Evolutionary conservation across 1,139 yeast species (phyloP).

Genomic region (Pichia sp.): DNA sequence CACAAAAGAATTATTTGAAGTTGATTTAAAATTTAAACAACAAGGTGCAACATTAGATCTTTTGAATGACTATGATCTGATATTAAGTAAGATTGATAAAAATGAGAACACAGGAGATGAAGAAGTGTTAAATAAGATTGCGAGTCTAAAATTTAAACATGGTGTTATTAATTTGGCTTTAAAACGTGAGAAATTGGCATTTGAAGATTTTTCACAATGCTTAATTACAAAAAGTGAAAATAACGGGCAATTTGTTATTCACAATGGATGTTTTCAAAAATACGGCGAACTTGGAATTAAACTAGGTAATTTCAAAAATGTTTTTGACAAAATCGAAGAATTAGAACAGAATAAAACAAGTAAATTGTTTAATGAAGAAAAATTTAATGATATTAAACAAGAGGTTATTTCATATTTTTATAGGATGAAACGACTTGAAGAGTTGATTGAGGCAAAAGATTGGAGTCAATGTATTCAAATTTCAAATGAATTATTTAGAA

Average conservation of each 20-base stretch:
- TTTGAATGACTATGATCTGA: conserved; percentile 25
- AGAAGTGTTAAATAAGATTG: conserved; percentile 3
- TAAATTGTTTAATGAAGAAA: conserved; percentile 1
- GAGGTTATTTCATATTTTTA: neutral
- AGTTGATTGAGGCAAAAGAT: conserved; percentile 8
- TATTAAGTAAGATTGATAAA: conserved; percentile 24
- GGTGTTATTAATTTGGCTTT: conserved; percentile 49
- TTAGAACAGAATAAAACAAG: conserved; percentile 14
- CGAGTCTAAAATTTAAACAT: conserved; percentile 32
- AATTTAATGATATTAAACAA: neutral
- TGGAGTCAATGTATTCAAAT: conserved; percentile 26
- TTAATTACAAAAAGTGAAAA: conserved; percentile 21
- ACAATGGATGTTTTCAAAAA: conserved; percentile 38
- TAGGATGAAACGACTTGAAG: conserved; percentile 1
- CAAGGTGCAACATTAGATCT: conserved; percentile 23
- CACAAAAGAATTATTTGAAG: conserved; percentile 5
- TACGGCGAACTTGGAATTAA: conserved; percentile 41
- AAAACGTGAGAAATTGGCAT: conserved; percentile 43
- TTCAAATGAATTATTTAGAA: conserved; percentile 24
- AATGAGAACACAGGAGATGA: conserved; percentile 1
- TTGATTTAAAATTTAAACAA: conserved; percentile 16
- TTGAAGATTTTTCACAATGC: conserved; percentile 41
- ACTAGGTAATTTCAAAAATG: conserved; percentile 32
- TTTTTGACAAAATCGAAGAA: conserved; percentile 29
- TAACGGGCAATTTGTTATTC: conserved; percentile 18